phyloP scores from a whole-genome alignment of 306 rosid genomes.

The Dryas octopetala region DNA sequence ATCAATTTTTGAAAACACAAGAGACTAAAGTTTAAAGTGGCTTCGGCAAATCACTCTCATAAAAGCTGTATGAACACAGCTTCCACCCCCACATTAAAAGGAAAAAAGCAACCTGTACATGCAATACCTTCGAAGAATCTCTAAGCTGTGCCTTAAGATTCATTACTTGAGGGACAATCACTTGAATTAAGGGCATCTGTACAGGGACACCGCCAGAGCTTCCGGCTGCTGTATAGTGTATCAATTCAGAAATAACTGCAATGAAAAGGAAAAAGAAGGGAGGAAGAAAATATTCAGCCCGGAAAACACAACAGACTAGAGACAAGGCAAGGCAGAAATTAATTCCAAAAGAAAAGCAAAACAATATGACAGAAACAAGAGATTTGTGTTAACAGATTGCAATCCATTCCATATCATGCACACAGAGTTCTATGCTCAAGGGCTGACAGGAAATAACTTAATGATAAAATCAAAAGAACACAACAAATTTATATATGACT shows the following conservation, averaged over 20 bases:
- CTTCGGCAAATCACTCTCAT: not conserved
- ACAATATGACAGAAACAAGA: not conserved
- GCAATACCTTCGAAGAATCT: conserved; percentile 85
- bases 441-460: not conserved
- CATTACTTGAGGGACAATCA: conserved; percentile 93
- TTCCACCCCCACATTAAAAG: not conserved
- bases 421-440: not conserved
- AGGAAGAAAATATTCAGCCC: not conserved
- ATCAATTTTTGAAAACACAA: not conserved
- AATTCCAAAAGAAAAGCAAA: not conserved
- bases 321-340: not conserved
- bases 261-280: conserved; percentile 9
- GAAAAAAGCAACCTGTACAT: conserved; percentile 13
- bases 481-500: not conserved
- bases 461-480: not conserved
- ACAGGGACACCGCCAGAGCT: conserved; percentile 67
- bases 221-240: conserved; percentile 83
- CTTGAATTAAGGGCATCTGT: conserved; percentile 93
- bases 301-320: conserved; percentile 8
- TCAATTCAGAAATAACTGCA: conserved; percentile 96
- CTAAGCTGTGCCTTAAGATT: conserved; percentile 83
- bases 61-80: no score
- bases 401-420: not conserved
- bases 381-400: not conserved
- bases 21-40: not conserved